phyloP scores from a whole-genome alignment of 768 basidiomycete genomes.

The Boletus edulis region DNA sequence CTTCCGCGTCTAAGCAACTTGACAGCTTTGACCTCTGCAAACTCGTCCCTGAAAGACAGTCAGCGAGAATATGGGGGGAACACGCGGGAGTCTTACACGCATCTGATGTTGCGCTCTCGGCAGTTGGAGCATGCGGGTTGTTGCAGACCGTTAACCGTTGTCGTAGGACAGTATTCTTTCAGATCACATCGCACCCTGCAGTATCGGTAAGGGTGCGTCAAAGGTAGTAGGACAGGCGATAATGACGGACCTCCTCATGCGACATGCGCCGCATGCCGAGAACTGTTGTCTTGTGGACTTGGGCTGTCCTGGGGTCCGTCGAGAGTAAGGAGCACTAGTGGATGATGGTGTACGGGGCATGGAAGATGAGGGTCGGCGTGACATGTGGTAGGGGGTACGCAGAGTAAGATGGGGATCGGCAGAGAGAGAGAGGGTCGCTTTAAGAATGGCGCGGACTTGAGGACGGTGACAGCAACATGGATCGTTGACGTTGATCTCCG shows the following conservation, averaged over 20 bases:
- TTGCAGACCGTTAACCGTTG: constrained; percentile 40
- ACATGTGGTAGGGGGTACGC: constrained; percentile 49
- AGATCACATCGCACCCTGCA: constrained; percentile 88
- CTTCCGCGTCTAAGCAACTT: constrained; percentile 79
- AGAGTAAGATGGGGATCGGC: too few relatives aligned
- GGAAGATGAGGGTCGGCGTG: constrained; percentile 49
- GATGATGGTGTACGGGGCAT: constrained; percentile 27
- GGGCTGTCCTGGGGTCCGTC: constrained; percentile 56
- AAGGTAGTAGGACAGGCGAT: not conserved
- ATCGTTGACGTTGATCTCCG: constrained; percentile 32
- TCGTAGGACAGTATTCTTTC: constrained; percentile 68
- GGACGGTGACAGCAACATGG: constrained; percentile 12
- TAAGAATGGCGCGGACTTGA: constrained; percentile 21
- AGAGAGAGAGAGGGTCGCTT: constrained; percentile 11
- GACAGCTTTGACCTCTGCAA: constrained; percentile 86
- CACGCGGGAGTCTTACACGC: constrained; percentile 70
- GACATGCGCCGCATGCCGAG: constrained; percentile 92
- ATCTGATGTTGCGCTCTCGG: constrained; percentile 83
- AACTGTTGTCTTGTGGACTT: constrained; percentile 83
- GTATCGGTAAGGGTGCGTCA: not conserved
- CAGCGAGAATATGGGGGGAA: not conserved
- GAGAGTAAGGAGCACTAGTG: constrained; percentile 35
- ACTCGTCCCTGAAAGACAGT: constrained; percentile 67
- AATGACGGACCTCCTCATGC: constrained; percentile 68
- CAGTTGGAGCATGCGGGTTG: constrained; percentile 80